phyloP scores from a whole-genome alignment of 2,329 filamentous ascomycete genomes.

The Colletotrichum sidae region DNA sequence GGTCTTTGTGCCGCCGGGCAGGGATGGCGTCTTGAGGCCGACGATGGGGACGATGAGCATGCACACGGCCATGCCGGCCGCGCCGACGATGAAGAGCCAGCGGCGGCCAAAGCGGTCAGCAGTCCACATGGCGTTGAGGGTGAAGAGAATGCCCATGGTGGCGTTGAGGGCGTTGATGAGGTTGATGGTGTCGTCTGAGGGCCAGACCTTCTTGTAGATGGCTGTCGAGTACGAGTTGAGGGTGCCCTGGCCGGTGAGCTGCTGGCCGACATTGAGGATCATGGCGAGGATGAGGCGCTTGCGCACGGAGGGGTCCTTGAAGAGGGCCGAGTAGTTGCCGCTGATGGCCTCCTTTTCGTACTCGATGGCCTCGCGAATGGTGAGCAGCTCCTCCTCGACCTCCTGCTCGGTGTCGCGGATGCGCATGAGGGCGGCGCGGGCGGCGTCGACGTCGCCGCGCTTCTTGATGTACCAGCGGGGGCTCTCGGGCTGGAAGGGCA shows the following conservation, averaged over 20 bases:
- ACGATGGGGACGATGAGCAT: conserved; percentile 72
- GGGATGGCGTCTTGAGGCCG: conserved; percentile 62
- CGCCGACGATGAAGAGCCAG: conserved; percentile 76
- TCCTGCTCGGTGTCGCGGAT: conserved; percentile 74
- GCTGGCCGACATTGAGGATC: conserved; percentile 76
- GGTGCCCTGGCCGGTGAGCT: conserved; percentile 78
- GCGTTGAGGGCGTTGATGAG: conserved; percentile 82
- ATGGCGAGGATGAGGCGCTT: conserved; percentile 75
- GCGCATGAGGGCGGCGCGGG: conserved; percentile 65
- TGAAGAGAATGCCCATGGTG: conserved; percentile 79
- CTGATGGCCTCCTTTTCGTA: conserved; percentile 78
- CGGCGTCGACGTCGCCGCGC: conserved; percentile 69
- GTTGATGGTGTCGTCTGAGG: conserved; percentile 68
- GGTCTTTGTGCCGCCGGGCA: conserved; percentile 64
- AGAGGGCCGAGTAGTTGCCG: conserved; percentile 70
- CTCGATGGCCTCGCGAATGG: conserved; percentile 75
- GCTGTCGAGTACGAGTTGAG: conserved; percentile 80
- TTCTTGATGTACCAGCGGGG: conserved; percentile 77
- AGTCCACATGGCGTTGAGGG: conserved; percentile 78
- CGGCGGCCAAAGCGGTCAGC: conserved; percentile 78
- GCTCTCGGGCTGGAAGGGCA: conserved; percentile 76
- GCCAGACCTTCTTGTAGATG: conserved; percentile 79
- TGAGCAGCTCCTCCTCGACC: conserved; percentile 73
- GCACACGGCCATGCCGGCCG: conserved; percentile 75
- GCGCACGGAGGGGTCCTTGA: conserved; percentile 76